Conservation (phyloP, 202 grass and related monocot genomes). For the Sporobolus alterniflorus region DNA sequence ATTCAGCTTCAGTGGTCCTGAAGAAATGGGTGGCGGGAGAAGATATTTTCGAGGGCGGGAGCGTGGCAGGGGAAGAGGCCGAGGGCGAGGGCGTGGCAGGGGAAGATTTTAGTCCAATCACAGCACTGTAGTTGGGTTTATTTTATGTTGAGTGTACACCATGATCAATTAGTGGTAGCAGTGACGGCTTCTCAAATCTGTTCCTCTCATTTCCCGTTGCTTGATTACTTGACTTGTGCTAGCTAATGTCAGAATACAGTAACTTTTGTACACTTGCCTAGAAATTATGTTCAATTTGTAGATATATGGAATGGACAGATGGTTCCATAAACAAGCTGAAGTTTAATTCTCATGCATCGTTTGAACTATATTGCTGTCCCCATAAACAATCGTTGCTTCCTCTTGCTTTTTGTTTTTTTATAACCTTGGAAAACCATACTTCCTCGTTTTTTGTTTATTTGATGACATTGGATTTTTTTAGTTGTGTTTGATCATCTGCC, state of each 20-base stretch:
- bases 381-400: not conserved
- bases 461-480: no score
- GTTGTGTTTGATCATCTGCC: no score
- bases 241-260: not conserved
- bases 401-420: not conserved
- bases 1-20: constrained; percentile 77
- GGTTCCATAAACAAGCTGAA: not conserved
- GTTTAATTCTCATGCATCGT: not conserved
- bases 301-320: not conserved
- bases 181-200: not conserved
- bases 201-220: not conserved
- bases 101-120: constrained; percentile 43
- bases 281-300: not conserved
- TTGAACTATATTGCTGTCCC: not conserved
- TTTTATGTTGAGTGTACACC: not conserved
- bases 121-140: not conserved
- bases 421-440: no score
- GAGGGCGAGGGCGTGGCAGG: constrained; percentile 37
- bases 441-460: no score
- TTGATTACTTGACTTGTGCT: not conserved
- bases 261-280: not conserved
- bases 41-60: constrained; percentile 57
- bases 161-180: not conserved
- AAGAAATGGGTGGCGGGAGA: constrained; percentile 55
- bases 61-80: constrained; percentile 47